A percentile compares a stretch with the other conserved stretches of the same genome.
These are phyloP conservation scores for Paraphaeosphaeria minitans DNA, from an alignment of 2,329 filamentous ascomycete genomes.

Conservation along the genomic window DNA sequence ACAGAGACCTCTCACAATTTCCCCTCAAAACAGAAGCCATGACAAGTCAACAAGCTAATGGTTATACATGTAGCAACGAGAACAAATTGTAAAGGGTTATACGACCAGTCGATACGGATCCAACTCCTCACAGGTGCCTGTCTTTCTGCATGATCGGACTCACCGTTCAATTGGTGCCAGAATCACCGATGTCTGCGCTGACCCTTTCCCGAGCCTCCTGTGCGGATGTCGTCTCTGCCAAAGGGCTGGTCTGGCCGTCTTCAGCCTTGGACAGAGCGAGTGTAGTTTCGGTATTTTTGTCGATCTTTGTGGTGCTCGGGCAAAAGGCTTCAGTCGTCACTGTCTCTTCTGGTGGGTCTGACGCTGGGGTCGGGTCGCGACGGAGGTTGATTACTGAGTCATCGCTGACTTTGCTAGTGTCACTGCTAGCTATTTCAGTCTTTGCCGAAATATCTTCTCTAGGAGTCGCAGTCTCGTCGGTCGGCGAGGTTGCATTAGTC, in stretches of 20 bases:
- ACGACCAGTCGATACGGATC: too few relatives aligned
- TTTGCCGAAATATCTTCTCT: too few relatives aligned
- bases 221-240: not conserved
- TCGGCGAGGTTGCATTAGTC: not conserved
- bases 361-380: not conserved
- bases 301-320: too few relatives aligned
- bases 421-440: too few relatives aligned
- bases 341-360: not conserved
- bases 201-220: not conserved
- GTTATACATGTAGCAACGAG: too few relatives aligned
- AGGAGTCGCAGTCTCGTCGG: too few relatives aligned
- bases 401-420: not conserved
- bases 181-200: not conserved
- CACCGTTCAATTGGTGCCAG: not conserved
- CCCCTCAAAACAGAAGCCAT: too few relatives aligned
- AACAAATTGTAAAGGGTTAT: too few relatives aligned
- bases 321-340: too few relatives aligned
- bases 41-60: too few relatives aligned
- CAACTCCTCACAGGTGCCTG: not conserved
- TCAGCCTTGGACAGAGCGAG: not conserved
- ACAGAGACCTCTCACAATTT: too few relatives aligned
- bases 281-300: not conserved
- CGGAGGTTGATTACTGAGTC: not conserved
- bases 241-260: not conserved
- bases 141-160: not conserved